Conservation (phyloP, 2,329 filamentous ascomycete genomes). For the Dothideomycetes sp. region DNA sequence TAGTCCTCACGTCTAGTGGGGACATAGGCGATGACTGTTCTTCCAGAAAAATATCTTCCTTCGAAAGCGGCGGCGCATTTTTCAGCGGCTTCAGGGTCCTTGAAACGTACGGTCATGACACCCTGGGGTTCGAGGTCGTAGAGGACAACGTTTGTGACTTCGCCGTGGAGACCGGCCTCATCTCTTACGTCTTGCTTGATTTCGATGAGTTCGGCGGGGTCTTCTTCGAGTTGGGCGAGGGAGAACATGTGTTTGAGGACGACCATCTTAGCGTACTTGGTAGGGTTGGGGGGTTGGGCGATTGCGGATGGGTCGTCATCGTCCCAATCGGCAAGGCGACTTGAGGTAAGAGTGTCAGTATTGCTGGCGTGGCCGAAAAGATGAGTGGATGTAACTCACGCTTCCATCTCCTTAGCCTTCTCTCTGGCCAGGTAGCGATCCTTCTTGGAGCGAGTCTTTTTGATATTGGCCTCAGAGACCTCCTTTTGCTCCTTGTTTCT, state of each 20-base stretch:
- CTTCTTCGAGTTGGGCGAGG: constrained; percentile 71
- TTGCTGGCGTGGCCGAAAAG: constrained; percentile 13
- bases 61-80: constrained; percentile 64
- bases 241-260: constrained; percentile 93
- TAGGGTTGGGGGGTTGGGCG: constrained; percentile 44
- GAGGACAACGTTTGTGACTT: constrained; percentile 82
- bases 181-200: constrained; percentile 93
- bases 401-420: constrained; percentile 80
- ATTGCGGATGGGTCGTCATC: constrained; percentile 64
- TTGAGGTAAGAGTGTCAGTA: too few species aligned
- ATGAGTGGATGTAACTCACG: constrained; percentile 30
- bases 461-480: constrained; percentile 38
- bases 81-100: constrained; percentile 58
- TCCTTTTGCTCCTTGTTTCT: constrained; percentile 67
- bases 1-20: constrained; percentile 58
- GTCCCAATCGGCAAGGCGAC: constrained; percentile 89
- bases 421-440: constrained; percentile 77
- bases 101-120: constrained; percentile 76
- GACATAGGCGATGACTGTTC: constrained; percentile 53
- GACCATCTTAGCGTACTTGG: constrained; percentile 67
- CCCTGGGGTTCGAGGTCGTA: constrained; percentile 82
- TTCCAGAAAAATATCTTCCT: constrained; percentile 68
- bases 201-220: constrained; percentile 71
- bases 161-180: constrained; percentile 76
- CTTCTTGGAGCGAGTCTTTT: constrained; percentile 52